Evolutionary conservation across 352 stramenopile species (phyloP), one percentile per base, ranked within the genome.

Genomic region (Globisporangium takayamanum): DNA sequence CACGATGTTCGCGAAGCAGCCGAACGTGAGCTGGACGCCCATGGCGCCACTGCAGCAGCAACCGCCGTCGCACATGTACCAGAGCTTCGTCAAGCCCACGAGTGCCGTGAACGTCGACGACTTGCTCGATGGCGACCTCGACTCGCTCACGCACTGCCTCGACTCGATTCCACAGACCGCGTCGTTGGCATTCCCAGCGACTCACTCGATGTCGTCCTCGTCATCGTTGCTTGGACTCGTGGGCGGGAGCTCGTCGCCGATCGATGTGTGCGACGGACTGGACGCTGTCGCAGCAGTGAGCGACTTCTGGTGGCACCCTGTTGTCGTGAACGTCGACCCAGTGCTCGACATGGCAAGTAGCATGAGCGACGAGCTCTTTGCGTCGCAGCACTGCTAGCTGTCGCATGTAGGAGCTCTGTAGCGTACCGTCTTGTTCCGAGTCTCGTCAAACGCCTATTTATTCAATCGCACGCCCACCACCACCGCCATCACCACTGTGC

Each of bases 191-290:
- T 39, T 39, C 33, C 33, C 33, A 39, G 33, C 33, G 33, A 1
- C 33, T 39, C 33, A 39, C 33, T 10, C 8, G 30, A 36, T 2
- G 30, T 8, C 33, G 6, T 39, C 50, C 15, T 3, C 26, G 20
- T 51, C 18, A 22, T 18, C 41, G 26, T 5, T 26, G 53, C 25
- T 18, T 37, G 53, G n/a, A 20, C 26, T 8, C n/a, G 42, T 30
- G 30, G 36, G 18, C 26, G 39, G 56, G 25, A 56, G 50, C 37
- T 48, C 56, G 39, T 62, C 56, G 44, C 56, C 56, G 25, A 62
- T 62, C 56, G 56, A 62, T n/a, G 56, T 62, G 26, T 62, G 56
- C 56, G 56, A 62, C 14, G 56, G 37, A 2, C 26, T 62, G 47
- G 56, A 51, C 48, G 48, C 47, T 16, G 36, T 56, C 25, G 56